Conservation (phyloP, 139 green algal species). For the Coccomyxa sp. region DNA sequence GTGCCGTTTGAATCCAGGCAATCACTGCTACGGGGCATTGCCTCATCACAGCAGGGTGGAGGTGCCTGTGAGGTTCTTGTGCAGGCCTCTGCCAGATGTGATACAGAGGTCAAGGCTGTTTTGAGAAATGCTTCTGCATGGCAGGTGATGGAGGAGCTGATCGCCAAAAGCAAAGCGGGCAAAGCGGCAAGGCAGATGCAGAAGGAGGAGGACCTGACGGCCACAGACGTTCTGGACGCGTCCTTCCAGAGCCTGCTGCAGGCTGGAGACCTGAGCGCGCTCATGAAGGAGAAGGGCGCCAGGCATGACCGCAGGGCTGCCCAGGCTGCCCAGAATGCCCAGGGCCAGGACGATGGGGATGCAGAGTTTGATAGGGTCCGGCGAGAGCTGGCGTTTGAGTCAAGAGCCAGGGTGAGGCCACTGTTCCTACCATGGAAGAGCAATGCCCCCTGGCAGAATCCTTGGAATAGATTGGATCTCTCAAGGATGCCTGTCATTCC, state of each 20-base stretch:
- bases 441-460: too few relatives aligned
- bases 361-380: constrained; percentile 62
- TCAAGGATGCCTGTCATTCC: too few relatives aligned
- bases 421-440: too few relatives aligned
- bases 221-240: constrained; percentile 71
- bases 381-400: constrained; percentile 64
- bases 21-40: too few relatives aligned
- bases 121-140: not conserved
- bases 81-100: too few relatives aligned
- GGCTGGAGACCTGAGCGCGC: constrained; percentile 1
- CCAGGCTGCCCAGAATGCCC: constrained; percentile 1
- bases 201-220: constrained; percentile 81
- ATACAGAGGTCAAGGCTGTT: too few relatives aligned
- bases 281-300: constrained; percentile 28
- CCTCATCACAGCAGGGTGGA: too few relatives aligned
- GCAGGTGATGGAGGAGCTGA: constrained; percentile 98
- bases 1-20: too few relatives aligned
- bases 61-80: too few relatives aligned
- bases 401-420: constrained; percentile 33
- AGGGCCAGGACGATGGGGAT: constrained; percentile 34
- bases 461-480: too few relatives aligned
- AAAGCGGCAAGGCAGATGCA: constrained; percentile 73
- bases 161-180: constrained; percentile 88
- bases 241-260: constrained; percentile 56
- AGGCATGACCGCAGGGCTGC: not conserved